A percentile compares a stretch with the other conserved stretches of the same genome.
phyloP scores from a whole-genome alignment of 306 rosid species.

The Lathyrus sativus region DNA sequence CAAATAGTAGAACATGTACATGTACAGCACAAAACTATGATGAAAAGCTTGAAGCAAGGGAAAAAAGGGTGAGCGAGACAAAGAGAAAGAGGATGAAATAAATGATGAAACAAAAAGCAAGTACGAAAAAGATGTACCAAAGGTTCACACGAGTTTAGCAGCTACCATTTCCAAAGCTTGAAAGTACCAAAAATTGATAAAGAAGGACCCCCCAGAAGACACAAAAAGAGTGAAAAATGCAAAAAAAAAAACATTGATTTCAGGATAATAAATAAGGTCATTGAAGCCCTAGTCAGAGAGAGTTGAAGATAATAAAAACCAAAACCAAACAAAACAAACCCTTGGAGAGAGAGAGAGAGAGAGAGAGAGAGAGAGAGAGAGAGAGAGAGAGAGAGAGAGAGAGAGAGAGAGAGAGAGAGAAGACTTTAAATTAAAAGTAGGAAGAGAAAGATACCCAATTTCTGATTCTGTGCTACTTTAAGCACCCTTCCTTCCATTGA shows the following conservation, averaged over 20 bases:
- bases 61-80: slow-evolving; percentile 1
- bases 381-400: slow-evolving; percentile 41
- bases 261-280: slow-evolving; percentile 65
- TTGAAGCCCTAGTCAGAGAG: slow-evolving; percentile 91
- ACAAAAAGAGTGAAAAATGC: slow-evolving; percentile 59
- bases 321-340: slow-evolving; percentile 38
- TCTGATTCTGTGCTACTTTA: slow-evolving; percentile 81
- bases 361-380: no score
- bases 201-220: slow-evolving; percentile 57
- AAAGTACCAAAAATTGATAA: slow-evolving; percentile 55
- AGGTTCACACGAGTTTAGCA: slow-evolving; percentile 59
- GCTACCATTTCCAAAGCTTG: slow-evolving; percentile 78
- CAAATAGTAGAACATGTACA: not conserved
- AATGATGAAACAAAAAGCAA: slow-evolving; percentile 49
- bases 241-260: slow-evolving; percentile 69
- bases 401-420: slow-evolving; percentile 11
- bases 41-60: not conserved
- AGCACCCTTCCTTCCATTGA: slow-evolving; percentile 60
- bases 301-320: slow-evolving; percentile 36
- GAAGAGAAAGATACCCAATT: slow-evolving; percentile 82
- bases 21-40: no score
- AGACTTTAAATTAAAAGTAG: slow-evolving; percentile 50
- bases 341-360: no score
- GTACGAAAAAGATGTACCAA: slow-evolving; percentile 53
- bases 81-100: slow-evolving; percentile 39